Evolutionary conservation across 75 land plant genomes (phyloP), one percentile per base, ranked within the genome.

Genomic region (Pseudotsuga menziesii): DNA sequence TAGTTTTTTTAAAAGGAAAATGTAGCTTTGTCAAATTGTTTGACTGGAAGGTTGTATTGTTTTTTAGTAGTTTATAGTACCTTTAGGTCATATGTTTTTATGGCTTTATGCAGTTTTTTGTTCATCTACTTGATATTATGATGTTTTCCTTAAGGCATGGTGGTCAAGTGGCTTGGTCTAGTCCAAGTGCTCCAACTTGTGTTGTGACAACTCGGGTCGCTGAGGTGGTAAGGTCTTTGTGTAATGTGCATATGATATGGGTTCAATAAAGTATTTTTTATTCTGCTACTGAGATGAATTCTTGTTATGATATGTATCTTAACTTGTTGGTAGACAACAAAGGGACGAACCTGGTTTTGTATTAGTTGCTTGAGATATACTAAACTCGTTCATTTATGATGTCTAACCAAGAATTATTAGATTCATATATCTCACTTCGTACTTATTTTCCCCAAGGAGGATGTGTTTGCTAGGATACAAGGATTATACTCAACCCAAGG

Each of bases 141-240:
- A 20, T 32, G 20, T 39, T 44, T 69, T 36, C 35, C n/a, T 25
- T 15, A 73, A 73, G 44, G 57, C 75, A 73, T 57, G 75, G 75
- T 73, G 75, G 32, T 55, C 55, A 52, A 26, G 82, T 86, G 32
- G 86, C 86, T 36, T 86, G 88, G 88, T 86, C 88, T 41, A 86
- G 88, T 62, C 82, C 87, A 63, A 86, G 87, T 57, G 88, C 87
- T 63, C 78, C 88, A 77, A 71, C 74, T 64, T 58, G 80, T 41
- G 55, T 82, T 57, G 87, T 84, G 14, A 64, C 82, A 77, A 76
- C 76, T 60, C 87, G 80, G 61, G 85, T 76, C 62, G 79, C 88
- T 39, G 88, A 86, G 75, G 83, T 86, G 88, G 88, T 86, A 60
- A 84, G 52, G 7, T 8, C 52, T n/a, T 44, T 44, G 11, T 44